A percentile compares a stretch with the other conserved stretches of the same genome.
Evolutionary conservation across 345 rosid genomes (phyloP).

Genomic region (Brassica cretica): DNA sequence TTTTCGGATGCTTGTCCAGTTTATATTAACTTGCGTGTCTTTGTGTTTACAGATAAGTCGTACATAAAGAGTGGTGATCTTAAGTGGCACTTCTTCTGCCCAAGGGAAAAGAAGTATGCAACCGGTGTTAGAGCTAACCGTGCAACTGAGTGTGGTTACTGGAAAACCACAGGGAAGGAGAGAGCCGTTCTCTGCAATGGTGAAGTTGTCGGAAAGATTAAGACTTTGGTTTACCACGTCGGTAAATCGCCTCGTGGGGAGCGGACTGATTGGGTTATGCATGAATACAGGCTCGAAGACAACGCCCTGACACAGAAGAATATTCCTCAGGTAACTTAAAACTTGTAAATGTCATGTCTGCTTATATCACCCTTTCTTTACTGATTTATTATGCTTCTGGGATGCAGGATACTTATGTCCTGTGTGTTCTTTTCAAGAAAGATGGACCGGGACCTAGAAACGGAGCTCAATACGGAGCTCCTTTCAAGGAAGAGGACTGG

Average conservation of each 20-base stretch:
- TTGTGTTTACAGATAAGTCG: conserved; percentile 41
- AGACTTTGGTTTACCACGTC: conserved; percentile 61
- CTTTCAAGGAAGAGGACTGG: conserved; percentile 92
- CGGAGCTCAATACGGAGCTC: conserved; percentile 97
- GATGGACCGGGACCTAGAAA: conserved; percentile 98
- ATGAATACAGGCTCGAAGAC: conserved; percentile 70
- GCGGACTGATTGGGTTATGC: conserved; percentile 90
- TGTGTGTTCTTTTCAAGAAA: conserved; percentile 81
- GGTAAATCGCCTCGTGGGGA: conserved; percentile 58
- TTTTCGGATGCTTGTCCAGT: neutral
- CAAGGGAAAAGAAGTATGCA: conserved; percentile 60
- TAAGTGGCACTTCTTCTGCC: conserved; percentile 88
- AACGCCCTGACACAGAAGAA: conserved; percentile 43
- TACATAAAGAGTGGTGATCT: conserved; percentile 50
- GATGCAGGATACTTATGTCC: conserved; percentile 80
- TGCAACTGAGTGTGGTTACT: conserved; percentile 60
- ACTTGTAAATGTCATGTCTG: neutral
- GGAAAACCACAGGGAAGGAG: conserved; percentile 87
- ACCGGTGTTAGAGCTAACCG: conserved; percentile 60
- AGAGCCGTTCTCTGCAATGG: conserved; percentile 45
- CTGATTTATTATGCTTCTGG: conserved; percentile 15
- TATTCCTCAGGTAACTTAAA: conserved; percentile 37
- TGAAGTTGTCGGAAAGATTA: conserved; percentile 61
- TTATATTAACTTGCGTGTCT: neutral
- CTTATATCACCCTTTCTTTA: neutral